A percentile compares a stretch with the other conserved stretches of the same genome.
Evolutionary conservation across 2,329 filamentous ascomycete genomes (phyloP).

Genomic region (Xylaria sp.): DNA sequence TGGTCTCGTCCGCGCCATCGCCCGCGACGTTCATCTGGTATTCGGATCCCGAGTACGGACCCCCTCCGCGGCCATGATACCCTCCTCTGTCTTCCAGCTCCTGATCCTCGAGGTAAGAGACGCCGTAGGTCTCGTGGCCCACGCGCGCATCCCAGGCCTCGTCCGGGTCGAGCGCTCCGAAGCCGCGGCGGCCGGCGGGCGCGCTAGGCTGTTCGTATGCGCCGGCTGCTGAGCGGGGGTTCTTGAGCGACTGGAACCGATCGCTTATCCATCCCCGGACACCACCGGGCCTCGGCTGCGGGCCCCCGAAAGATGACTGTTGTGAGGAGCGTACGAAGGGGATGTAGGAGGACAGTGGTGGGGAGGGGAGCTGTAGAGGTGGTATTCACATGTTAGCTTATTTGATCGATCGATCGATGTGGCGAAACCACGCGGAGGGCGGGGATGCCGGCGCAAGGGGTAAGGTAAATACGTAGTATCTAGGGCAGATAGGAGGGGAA

Average conservation of each 20-base stretch:
- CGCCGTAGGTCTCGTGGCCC: slow-evolving; percentile 68
- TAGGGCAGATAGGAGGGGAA: background rate
- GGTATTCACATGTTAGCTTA: slow-evolving; percentile 31
- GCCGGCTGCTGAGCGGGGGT: slow-evolving; percentile 73
- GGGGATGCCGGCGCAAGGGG: background rate
- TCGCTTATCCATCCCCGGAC: slow-evolving; percentile 79
- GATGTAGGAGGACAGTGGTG: slow-evolving; percentile 73
- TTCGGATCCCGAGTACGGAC: slow-evolving; percentile 49
- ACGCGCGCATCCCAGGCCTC: slow-evolving; percentile 88
- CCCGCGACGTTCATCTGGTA: slow-evolving; percentile 61
- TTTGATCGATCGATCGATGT: slow-evolving; percentile 27
- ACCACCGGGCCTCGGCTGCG: slow-evolving; percentile 69
- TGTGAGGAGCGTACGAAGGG: slow-evolving; percentile 70
- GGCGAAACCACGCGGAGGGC: slow-evolving; percentile 4
- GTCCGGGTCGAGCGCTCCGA: slow-evolving; percentile 80
- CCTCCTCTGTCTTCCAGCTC: slow-evolving; percentile 67
- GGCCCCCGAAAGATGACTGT: slow-evolving; percentile 58
- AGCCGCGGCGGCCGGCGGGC: slow-evolving; percentile 63
- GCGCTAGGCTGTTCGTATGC: slow-evolving; percentile 74
- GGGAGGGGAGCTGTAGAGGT: slow-evolving; percentile 70
- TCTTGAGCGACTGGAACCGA: slow-evolving; percentile 70
- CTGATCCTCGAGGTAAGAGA: slow-evolving; percentile 68
- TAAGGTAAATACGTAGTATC: background rate
- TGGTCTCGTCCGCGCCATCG: slow-evolving; percentile 47
- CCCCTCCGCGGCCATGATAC: background rate